phyloP scores from a whole-genome alignment of 768 basidiomycete genomes.

The Suillus occidentalis region DNA sequence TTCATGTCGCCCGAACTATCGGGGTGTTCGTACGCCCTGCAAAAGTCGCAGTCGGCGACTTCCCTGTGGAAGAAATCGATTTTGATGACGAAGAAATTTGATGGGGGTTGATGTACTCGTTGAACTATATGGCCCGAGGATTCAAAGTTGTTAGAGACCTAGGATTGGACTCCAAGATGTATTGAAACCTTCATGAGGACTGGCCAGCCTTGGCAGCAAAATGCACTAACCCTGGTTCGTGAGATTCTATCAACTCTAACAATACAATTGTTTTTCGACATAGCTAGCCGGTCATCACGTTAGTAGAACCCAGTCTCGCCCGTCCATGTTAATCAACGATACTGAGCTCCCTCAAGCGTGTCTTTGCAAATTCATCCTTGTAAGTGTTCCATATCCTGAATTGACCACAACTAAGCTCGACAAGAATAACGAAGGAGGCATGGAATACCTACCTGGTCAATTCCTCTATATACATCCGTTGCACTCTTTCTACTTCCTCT shows the following conservation, averaged over 20 bases:
- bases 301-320: background rate
- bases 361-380: slow-evolving; percentile 90
- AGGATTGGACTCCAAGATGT: background rate
- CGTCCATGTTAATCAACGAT: slow-evolving; percentile 59
- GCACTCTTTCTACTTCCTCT: slow-evolving; percentile 77
- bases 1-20: slow-evolving; percentile 66
- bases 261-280: background rate
- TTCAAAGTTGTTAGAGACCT: background rate
- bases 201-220: background rate
- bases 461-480: slow-evolving; percentile 89
- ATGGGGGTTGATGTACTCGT: background rate
- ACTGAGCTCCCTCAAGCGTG: slow-evolving; percentile 72
- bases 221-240: too few species aligned
- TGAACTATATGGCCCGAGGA: background rate
- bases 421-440: slow-evolving; percentile 1
- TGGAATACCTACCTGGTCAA: slow-evolving; percentile 68
- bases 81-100: slow-evolving; percentile 74
- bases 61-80: slow-evolving; percentile 77
- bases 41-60: slow-evolving; percentile 81
- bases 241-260: background rate
- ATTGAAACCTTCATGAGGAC: background rate
- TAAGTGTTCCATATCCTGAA: slow-evolving; percentile 93
- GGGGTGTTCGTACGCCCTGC: slow-evolving; percentile 89
- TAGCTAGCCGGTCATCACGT: background rate
- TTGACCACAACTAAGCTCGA: background rate